Evolutionary conservation across 2,329 filamentous ascomycete species (phyloP), one percentile per base, ranked within the genome.

Genomic region (Neofusicoccum sp.): DNA sequence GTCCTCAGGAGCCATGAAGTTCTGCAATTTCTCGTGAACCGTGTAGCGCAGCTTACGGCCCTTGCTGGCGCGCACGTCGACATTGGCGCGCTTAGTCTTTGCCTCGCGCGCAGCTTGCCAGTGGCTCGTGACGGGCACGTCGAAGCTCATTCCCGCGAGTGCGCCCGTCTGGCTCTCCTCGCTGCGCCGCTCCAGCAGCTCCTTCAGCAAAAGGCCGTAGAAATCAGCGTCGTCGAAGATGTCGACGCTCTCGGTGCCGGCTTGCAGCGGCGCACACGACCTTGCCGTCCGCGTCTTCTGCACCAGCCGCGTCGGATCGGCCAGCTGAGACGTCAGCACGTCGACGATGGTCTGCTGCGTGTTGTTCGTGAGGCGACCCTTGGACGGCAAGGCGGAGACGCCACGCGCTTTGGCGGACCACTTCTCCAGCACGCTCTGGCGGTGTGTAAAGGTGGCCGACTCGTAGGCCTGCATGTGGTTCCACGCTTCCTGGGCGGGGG

Each of bases 191-290:
- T 97, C 92, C 8, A 99, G 90, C 1, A 99, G 87, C 72, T 97
- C 92, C 75, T 97, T 96, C 33, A 99, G 86, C 2, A 99, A 85
- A 12, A 95, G 81, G 74, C 96, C 92, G 79, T 99, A 99, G 76
- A 98, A 97, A 74, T 96, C 89, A 9, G 91, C 92, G 70, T 99
- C 95, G 74, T 98, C 94, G 79, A 95, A 99, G 68, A 97, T 87
- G 22, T 81, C 78, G 11, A 76, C 74, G 70, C 88, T 87, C 68
- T 89, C 84, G 8, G 79, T 77, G 36, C 44, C 48, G 0, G 84
- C 83, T 69, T 94, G 91, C 0, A 86, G 78, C 0, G 91, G 91
- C 0, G 91, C 91, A 70, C 91, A 93, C 1, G 90, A 93, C 22
- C 91, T 87, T 11, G 91, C 89, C 0, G 87, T 87, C 48, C 85